Evolutionary conservation across 352 stramenopile genomes (phyloP), one percentile per base, ranked within the genome.

Genomic region (Globisporangium mamillatum): DNA sequence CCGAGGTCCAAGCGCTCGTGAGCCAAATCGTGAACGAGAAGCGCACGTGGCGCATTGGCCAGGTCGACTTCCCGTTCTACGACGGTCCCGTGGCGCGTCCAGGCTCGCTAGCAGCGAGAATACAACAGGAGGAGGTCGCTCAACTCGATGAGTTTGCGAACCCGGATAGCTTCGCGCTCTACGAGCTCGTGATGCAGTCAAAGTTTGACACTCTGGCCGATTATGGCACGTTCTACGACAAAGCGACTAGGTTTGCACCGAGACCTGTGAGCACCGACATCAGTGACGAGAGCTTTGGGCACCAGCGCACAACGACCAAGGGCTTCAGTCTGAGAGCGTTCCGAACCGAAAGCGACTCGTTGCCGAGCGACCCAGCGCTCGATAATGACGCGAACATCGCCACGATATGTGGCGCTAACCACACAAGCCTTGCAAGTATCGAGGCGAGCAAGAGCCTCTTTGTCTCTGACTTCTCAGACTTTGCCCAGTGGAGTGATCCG

Each of bases 251-350:
- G 14, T 38, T 64, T 27, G 34, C 66, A 16, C 41, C 66, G 34
- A 69, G 71, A 60, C 63, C 70, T 6, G 50, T 66, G 41, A 57
- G 60, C 41, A 71, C 70, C 10, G 70, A 88, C 68, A 75, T 77
- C 20, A 76, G 70, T 24, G 79, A 88, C 63, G 73, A 34, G 7
- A 67, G 58, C 58, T 82, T 88, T 41, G 77, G 77, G 0, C 59
- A 59, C 22, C 73, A 79, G 55, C 75, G 77, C 8, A 32, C 83
- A 20, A 73, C 73, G 61, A 63, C 80, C 7, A 79, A 81, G 3
- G 75, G 75, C 27, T 85, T 85, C 65, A 80, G 68, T 14, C 63
- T 85, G 52, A 64, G 67, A 12, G 38, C 59, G 6, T 74, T 69
- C 12, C 27, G 71, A 48, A 62, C 1, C 25, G 25, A 29, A 29